A percentile compares a stretch with the other conserved stretches of the same genome.
Evolutionary conservation across 176 grass and related monocot species (phyloP).

Genomic region (Oryza australiensis): DNA sequence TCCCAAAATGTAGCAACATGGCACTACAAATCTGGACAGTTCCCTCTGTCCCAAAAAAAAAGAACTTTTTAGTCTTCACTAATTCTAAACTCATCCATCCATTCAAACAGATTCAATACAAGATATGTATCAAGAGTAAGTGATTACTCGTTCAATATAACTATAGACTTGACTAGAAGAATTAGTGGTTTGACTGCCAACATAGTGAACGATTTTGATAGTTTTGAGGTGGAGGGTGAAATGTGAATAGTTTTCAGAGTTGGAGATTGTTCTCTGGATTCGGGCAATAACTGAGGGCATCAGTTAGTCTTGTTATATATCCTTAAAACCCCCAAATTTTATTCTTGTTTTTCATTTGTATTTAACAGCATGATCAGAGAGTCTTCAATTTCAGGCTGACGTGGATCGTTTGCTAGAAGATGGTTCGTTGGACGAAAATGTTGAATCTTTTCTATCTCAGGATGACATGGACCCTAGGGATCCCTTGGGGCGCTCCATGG

Average conservation of each 20-base stretch:
- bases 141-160: neutral
- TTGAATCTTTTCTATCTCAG: conserved; percentile 98
- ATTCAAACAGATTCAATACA: neutral
- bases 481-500: conserved; percentile 73
- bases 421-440: conserved; percentile 94
- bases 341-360: neutral
- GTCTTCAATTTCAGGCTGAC: conserved; percentile 70
- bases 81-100: neutral
- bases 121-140: neutral
- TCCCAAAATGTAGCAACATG: too few relatives aligned
- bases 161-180: neutral
- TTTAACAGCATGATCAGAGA: conserved; percentile 5
- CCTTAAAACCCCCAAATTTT: neutral
- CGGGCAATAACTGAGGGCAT: neutral
- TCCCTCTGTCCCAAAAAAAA: neutral
- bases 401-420: conserved; percentile 94
- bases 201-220: neutral
- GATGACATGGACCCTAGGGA: conserved; percentile 99
- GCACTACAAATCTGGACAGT: too few relatives aligned
- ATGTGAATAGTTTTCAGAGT: neutral
- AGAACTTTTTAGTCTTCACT: neutral
- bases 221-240: neutral
- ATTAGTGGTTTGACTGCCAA: neutral
- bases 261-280: neutral
- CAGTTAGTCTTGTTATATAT: neutral